Evolutionary conservation across 2,329 filamentous ascomycete species (phyloP).

Genomic region (Diaporthe caulivora): DNA sequence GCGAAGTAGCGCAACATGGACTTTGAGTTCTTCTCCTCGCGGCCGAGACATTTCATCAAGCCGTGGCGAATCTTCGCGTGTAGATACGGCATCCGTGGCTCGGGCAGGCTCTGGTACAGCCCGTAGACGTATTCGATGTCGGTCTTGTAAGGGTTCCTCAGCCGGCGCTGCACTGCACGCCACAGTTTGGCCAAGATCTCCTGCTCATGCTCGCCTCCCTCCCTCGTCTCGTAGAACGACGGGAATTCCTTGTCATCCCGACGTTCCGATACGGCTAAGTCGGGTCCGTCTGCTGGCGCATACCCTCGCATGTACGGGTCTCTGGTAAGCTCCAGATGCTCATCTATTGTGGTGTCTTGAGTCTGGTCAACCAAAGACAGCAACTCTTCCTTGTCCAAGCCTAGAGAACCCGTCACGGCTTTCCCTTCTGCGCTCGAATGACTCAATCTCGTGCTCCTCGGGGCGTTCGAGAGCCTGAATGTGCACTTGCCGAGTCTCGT

Average conservation of each 20-base stretch:
- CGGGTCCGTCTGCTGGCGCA: constrained; percentile 62
- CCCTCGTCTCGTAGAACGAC: constrained; percentile 54
- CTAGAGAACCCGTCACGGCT: background rate
- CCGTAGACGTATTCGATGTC: constrained; percentile 61
- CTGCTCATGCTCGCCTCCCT: constrained; percentile 51
- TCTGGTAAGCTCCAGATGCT: constrained; percentile 64
- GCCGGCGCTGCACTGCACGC: constrained; percentile 54
- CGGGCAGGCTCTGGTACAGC: constrained; percentile 63
- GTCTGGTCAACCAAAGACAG: constrained; percentile 66
- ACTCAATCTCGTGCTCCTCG: constrained; percentile 27
- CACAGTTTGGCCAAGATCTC: constrained; percentile 55
- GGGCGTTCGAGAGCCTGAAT: constrained; percentile 25
- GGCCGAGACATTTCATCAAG: constrained; percentile 77
- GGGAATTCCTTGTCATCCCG: constrained; percentile 63
- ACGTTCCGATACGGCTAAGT: constrained; percentile 63
- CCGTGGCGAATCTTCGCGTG: constrained; percentile 67
- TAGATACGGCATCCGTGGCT: constrained; percentile 65
- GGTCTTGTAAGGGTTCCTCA: constrained; percentile 55
- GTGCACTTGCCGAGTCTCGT: constrained; percentile 18
- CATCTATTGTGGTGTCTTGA: constrained; percentile 61
- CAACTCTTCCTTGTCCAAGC: constrained; percentile 57
- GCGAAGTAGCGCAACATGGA: constrained; percentile 87
- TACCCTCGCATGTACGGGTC: constrained; percentile 68
- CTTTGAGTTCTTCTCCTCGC: constrained; percentile 66
- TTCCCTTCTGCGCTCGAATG: constrained; percentile 30